These are phyloP conservation scores for Cryptococcus maquisensis DNA, from an alignment of 1,284 basidiomycete species.

Conservation along the genomic window DNA sequence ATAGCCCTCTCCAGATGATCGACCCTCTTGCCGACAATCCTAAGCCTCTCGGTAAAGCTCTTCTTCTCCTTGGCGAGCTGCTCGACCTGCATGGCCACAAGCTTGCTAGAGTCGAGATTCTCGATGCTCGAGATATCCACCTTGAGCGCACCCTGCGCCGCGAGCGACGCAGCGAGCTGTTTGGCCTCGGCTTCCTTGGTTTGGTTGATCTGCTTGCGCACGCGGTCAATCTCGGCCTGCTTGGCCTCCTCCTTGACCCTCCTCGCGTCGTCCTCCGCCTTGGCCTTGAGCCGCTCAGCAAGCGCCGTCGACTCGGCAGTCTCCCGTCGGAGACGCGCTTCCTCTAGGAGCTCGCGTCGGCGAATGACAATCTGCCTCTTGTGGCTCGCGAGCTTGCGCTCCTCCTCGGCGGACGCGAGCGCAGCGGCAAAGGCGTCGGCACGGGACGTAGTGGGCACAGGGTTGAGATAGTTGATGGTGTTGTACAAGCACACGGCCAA, in stretches of 20 bases:
- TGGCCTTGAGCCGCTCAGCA: conserved; percentile 65
- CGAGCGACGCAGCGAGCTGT: conserved; percentile 81
- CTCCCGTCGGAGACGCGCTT: conserved; percentile 80
- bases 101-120: conserved; percentile 76
- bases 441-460: conserved; percentile 35
- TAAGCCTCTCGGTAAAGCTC: conserved; percentile 76
- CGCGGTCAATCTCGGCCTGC: conserved; percentile 71
- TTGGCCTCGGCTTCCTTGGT: conserved; percentile 81
- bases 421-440: conserved; percentile 48
- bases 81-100: conserved; percentile 88
- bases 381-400: conserved; percentile 71
- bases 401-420: conserved; percentile 53
- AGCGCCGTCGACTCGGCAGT: conserved; percentile 83
- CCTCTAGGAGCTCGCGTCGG: conserved; percentile 80
- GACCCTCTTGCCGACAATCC: conserved; percentile 81
- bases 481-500: conserved; percentile 71
- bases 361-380: conserved; percentile 79
- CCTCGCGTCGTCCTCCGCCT: conserved; percentile 69
- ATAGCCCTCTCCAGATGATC: conserved; percentile 95
- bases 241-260: conserved; percentile 65
- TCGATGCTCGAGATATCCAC: conserved; percentile 77
- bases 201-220: conserved; percentile 74
- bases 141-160: conserved; percentile 80
- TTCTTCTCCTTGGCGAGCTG: conserved; percentile 97
- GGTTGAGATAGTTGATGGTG: conserved; percentile 57